These are phyloP conservation scores for Vicia faba DNA, from an alignment of 306 rosid species.

Conservation along the genomic window DNA sequence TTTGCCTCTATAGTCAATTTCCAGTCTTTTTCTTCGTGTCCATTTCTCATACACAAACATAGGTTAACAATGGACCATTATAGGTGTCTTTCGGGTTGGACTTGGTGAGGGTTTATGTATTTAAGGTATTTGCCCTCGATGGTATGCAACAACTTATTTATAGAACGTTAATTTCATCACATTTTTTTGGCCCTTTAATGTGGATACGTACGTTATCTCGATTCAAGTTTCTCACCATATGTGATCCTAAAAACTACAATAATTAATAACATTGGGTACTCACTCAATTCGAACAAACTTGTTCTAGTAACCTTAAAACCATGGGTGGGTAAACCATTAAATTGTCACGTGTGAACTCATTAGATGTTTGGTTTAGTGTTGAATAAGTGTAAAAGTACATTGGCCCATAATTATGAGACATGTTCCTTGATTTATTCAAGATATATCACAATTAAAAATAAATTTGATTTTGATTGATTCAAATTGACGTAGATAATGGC, in stretches of 20 bases:
- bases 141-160: conserved; percentile 48
- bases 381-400: background rate
- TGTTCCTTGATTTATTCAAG: background rate
- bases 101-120: conserved; percentile 36
- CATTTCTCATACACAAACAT: conserved; percentile 42
- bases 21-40: conserved; percentile 19
- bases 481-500: background rate
- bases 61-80: conserved; percentile 40
- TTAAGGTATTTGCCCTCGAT: conserved; percentile 49
- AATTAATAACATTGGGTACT: too few species aligned
- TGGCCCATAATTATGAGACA: background rate
- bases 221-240: too few species aligned
- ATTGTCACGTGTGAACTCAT: background rate
- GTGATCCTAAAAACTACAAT: too few species aligned
- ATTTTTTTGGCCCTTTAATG: background rate
- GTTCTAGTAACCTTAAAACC: background rate
- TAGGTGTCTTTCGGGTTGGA: conserved; percentile 11
- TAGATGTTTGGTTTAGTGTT: background rate
- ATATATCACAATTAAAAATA: background rate
- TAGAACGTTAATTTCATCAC: background rate
- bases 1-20: background rate
- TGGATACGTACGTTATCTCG: too few species aligned
- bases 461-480: background rate
- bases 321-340: background rate
- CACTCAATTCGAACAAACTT: too few species aligned